Evolutionary conservation across 805 yeast genomes (phyloP).

Genomic region (Wickerhamomyces subpelliculosus): DNA sequence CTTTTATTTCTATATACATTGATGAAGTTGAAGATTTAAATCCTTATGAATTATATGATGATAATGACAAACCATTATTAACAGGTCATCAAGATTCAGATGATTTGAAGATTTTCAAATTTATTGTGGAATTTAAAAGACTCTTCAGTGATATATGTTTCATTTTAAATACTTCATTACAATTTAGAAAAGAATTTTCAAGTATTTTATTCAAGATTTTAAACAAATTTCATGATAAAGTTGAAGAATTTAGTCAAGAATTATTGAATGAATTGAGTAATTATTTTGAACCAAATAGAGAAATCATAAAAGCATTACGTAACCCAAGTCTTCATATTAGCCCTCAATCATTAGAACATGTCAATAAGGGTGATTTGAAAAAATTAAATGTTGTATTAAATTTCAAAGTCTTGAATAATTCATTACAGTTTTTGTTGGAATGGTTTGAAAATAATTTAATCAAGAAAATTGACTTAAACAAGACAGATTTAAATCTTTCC

Average conservation of each 20-base stretch:
- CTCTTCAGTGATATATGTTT: conserved; percentile 15
- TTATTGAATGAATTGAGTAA: conserved; percentile 14
- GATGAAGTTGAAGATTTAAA: conserved; percentile 34
- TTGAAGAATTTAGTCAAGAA: conserved; percentile 17
- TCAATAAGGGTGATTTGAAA: conserved; percentile 17
- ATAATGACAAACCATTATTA: conserved; percentile 17
- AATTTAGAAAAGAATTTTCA: conserved; percentile 20
- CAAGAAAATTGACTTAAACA: conserved; percentile 16
- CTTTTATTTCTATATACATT: conserved; percentile 46
- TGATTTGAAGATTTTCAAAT: conserved; percentile 6
- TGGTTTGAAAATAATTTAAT: conserved; percentile 10
- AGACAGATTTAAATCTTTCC: conserved; percentile 19
- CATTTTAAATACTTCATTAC: conserved; percentile 20
- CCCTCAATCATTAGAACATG: conserved; percentile 2
- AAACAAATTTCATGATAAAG: conserved; percentile 15
- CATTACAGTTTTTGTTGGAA: conserved; percentile 26
- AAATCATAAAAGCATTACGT: conserved; percentile 5
- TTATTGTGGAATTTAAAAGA: conserved; percentile 15
- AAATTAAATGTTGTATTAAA: conserved; percentile 24
- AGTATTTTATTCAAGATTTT: conserved; percentile 17
- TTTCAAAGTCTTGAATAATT: conserved; percentile 31
- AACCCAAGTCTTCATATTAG: conserved; percentile 2
- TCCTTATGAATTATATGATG: conserved; percentile 27
- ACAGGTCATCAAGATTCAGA: conserved; percentile 26
- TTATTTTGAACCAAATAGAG: conserved; percentile 19